A percentile compares a stretch with the other conserved stretches of the same genome.
Evolutionary conservation across 2,329 filamentous ascomycete species (phyloP).

Genomic region (Cladosporium halotolerans): DNA sequence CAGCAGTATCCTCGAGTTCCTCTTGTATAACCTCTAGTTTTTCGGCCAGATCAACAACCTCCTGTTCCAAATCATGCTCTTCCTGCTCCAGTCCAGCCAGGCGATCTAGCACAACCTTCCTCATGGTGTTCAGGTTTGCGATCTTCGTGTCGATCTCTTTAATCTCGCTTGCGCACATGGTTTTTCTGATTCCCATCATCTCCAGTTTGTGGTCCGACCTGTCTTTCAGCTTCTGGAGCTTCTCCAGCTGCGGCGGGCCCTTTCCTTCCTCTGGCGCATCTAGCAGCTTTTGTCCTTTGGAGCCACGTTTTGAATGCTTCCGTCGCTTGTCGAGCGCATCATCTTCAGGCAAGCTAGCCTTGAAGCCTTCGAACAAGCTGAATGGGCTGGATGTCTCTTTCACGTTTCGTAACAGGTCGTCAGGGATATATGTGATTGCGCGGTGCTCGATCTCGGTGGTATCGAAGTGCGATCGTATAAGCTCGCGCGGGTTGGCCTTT

Average conservation of each 20-base stretch:
- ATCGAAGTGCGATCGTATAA: conserved; percentile 87
- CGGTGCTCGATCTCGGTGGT: conserved; percentile 90
- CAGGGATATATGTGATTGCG: conserved; percentile 78
- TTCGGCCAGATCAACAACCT: conserved; percentile 58
- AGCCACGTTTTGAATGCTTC: conserved; percentile 59
- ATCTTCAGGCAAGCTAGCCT: conserved; percentile 75
- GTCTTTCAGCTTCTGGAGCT: conserved; percentile 73
- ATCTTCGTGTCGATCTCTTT: conserved; percentile 96
- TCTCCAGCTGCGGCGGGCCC: conserved; percentile 61
- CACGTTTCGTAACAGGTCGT: conserved; percentile 83
- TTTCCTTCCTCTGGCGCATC: conserved; percentile 54
- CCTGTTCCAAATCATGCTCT: conserved; percentile 82
- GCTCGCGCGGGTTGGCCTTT: conserved; percentile 83
- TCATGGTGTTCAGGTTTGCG: conserved; percentile 85
- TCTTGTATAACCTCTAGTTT: conserved; percentile 59
- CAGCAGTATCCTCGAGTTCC: conserved; percentile 47
- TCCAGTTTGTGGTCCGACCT: conserved; percentile 78
- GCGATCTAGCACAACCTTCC: conserved; percentile 82
- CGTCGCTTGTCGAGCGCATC: conserved; percentile 51
- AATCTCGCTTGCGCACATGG: conserved; percentile 96
- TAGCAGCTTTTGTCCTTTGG: conserved; percentile 70
- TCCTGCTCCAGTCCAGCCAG: conserved; percentile 83
- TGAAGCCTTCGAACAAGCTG: conserved; percentile 93
- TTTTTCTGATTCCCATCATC: conserved; percentile 87
- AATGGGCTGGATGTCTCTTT: conserved; percentile 81